phyloP scores from a whole-genome alignment of 202 grass and related monocot genomes.

The Setaria italica region DNA sequence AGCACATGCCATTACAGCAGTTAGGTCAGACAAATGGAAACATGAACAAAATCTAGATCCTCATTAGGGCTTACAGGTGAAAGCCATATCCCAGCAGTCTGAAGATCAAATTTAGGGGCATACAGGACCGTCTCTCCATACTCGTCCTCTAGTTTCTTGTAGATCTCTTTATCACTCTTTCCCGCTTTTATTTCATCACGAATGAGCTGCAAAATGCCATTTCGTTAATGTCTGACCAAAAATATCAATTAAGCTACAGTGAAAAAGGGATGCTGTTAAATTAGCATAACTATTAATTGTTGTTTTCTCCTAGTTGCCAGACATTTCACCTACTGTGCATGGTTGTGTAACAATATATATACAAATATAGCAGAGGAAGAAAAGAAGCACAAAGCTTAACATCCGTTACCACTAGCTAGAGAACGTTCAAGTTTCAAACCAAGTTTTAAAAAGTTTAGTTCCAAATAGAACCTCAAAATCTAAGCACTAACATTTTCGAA shows the following conservation, averaged over 20 bases:
- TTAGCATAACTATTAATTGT: background rate
- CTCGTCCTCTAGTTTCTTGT: constrained; percentile 70
- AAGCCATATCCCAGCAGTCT: constrained; percentile 94
- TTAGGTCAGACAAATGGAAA: background rate
- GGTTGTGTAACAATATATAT: background rate
- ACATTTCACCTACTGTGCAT: background rate
- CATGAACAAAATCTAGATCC: background rate
- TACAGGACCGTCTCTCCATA: constrained; percentile 89
- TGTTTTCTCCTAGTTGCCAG: no score
- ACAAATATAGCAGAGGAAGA: background rate
- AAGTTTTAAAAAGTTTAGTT: background rate
- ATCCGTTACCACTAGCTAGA: no score
- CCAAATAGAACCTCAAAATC: background rate
- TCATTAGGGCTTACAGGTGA: constrained; percentile 65
- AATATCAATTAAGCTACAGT: background rate
- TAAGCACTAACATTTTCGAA: background rate
- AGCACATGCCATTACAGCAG: background rate
- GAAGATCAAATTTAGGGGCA: constrained; percentile 90
- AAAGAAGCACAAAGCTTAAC: background rate
- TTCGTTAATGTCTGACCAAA: background rate
- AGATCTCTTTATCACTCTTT: constrained; percentile 89
- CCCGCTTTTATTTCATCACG: constrained; percentile 78
- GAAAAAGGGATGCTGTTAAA: background rate
- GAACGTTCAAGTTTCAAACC: background rate
- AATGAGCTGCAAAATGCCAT: constrained; percentile 69